These are phyloP conservation scores for Pestalotiopsis sp. DNA, from an alignment of 2,329 filamentous ascomycete species.

Conservation along the genomic window DNA sequence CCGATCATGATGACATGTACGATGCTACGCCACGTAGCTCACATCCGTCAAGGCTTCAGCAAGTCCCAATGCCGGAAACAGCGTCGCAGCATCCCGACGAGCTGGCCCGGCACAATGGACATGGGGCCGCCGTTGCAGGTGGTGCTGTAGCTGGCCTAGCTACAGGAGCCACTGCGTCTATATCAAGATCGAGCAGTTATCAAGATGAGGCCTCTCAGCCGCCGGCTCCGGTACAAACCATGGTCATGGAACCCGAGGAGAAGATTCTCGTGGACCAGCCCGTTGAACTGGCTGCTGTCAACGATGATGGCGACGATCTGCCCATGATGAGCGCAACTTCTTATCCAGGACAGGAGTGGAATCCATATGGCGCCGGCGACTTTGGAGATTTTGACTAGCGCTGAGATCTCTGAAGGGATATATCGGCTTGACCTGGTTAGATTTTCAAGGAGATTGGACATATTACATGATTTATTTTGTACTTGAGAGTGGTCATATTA, in stretches of 20 bases:
- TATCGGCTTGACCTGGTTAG: not conserved
- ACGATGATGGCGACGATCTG: constrained; percentile 38
- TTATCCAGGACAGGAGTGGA: constrained; percentile 62
- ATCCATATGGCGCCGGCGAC: constrained; percentile 40
- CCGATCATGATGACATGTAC: constrained; percentile 31
- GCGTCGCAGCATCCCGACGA: not conserved
- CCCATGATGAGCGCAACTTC: constrained; percentile 55
- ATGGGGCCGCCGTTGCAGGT: constrained; percentile 13
- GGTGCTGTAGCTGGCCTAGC: constrained; percentile 6
- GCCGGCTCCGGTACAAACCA: not conserved
- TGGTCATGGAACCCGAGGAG: constrained; percentile 34
- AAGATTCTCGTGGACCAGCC: constrained; percentile 37
- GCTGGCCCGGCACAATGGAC: constrained; percentile 11
- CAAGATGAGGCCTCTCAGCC: constrained; percentile 7
- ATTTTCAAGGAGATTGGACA: not conserved
- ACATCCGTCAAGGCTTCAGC: not conserved
- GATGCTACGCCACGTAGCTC: constrained; percentile 29
- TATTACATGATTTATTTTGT: not conserved
- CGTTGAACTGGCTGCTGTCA: constrained; percentile 32
- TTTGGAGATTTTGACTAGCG: constrained; percentile 31
- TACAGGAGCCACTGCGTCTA: constrained; percentile 11
- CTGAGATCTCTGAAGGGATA: too few relatives aligned
- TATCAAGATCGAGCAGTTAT: constrained; percentile 14
- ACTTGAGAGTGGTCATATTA: not conserved
- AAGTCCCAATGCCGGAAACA: not conserved